Conservation (phyloP, 2,329 filamentous ascomycete genomes). For the Arachnomyces sp. region DNA sequence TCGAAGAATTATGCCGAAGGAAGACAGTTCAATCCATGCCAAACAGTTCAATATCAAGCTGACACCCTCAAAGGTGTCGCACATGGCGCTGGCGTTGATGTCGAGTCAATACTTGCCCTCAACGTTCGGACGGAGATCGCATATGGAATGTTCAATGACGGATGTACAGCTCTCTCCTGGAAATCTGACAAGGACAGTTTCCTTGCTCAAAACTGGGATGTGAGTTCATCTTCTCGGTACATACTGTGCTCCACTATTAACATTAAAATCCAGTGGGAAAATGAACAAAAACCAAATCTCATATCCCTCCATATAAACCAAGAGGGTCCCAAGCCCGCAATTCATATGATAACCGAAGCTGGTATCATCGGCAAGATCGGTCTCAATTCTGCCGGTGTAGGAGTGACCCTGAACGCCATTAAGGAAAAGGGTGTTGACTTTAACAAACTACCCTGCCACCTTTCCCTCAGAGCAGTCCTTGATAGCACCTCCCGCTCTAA, state of each 20-base stretch:
- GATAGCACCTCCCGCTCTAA: constrained; percentile 39
- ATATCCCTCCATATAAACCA: constrained; percentile 41
- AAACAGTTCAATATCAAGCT: background rate
- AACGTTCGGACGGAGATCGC: constrained; percentile 56
- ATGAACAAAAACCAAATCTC: constrained; percentile 42
- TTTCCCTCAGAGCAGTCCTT: constrained; percentile 48
- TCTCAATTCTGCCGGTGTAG: constrained; percentile 47
- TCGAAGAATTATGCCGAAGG: too few relatives aligned
- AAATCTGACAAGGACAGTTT: constrained; percentile 31
- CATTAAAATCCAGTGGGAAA: constrained; percentile 34
- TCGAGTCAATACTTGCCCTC: constrained; percentile 49
- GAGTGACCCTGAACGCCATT: constrained; percentile 51
- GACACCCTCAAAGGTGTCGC: constrained; percentile 39
- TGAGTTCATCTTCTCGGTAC: constrained; percentile 9
- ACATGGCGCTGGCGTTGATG: constrained; percentile 40
- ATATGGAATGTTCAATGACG: constrained; percentile 50
- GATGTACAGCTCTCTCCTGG: constrained; percentile 51
- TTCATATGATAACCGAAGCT: constrained; percentile 51
- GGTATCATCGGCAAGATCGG: constrained; percentile 55
- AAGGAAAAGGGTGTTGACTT: constrained; percentile 42
- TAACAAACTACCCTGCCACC: constrained; percentile 45
- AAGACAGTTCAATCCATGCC: too few relatives aligned
- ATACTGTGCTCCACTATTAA: background rate
- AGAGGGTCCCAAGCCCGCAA: constrained; percentile 27
- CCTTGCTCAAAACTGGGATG: constrained; percentile 52